Conservation (phyloP, 2,329 filamentous ascomycete genomes). For the Aspergillus neoniger region DNA sequence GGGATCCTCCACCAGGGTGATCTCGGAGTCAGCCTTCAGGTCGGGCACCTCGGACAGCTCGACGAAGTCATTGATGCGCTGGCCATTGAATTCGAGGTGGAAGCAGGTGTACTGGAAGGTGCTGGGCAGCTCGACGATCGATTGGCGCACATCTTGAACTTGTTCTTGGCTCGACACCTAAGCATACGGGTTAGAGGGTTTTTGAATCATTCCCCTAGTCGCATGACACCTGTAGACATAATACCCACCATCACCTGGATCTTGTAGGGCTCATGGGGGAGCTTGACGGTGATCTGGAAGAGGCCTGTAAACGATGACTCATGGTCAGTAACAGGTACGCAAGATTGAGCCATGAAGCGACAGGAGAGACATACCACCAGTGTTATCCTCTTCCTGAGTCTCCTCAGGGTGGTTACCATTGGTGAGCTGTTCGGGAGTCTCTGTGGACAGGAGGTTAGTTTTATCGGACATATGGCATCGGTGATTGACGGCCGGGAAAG, state of each 20-base stretch:
- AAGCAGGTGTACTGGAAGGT: slow-evolving; percentile 99
- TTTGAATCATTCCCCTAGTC: slow-evolving; percentile 20
- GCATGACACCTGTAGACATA: slow-evolving; percentile 10
- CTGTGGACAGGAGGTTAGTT: slow-evolving; percentile 27
- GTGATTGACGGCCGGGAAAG: neutral
- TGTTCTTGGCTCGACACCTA: slow-evolving; percentile 92
- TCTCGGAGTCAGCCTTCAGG: slow-evolving; percentile 73
- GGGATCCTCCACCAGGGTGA: slow-evolving; percentile 84
- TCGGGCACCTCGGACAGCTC: slow-evolving; percentile 86
- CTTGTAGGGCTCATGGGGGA: slow-evolving; percentile 76
- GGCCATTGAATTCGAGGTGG: slow-evolving; percentile 87
- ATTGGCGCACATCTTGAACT: slow-evolving; percentile 94
- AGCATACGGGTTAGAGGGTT: slow-evolving; percentile 12
- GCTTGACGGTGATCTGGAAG: slow-evolving; percentile 74
- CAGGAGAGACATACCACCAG: slow-evolving; percentile 34
- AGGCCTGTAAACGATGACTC: slow-evolving; percentile 46
- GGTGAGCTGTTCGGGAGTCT: slow-evolving; percentile 38
- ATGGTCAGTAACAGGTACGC: neutral
- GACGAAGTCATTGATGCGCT: slow-evolving; percentile 92
- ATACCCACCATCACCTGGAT: slow-evolving; percentile 79
- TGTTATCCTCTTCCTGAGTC: slow-evolving; percentile 37
- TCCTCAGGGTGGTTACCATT: slow-evolving; percentile 39
- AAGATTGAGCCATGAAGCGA: neutral
- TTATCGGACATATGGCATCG: neutral
- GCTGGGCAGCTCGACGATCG: slow-evolving; percentile 87